Evolutionary conservation across 192 early-diverging fungal genomes (phyloP), one percentile per base, ranked within the genome.

Genomic region (Coemansia sp.): DNA sequence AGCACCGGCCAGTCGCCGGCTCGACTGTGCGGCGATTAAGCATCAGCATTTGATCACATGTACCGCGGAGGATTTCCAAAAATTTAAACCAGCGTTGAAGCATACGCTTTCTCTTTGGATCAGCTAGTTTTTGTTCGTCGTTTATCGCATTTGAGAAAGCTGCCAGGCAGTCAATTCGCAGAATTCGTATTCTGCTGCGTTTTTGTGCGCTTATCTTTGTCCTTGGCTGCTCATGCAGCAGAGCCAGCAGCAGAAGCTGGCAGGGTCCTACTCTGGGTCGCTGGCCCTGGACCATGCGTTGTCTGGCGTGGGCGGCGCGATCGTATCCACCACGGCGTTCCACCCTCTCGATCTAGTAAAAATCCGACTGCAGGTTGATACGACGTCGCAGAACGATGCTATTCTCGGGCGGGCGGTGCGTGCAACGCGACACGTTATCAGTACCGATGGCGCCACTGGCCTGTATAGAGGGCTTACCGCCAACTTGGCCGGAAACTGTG

Each of bases 311-410:
- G 74, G 80, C 19, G 94, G 93, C 1, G 94, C 92, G 11, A 70
- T 87, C 4, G 81, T 85, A 10, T 89, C 91, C 11, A 97, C 96
- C 0, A 73, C 80, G 4, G 50, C 82, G 19, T 79, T 97, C 40
- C 94, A 96, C 61, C 96, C 94, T 20, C 63, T 99, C n/a, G 96
- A 99, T 72, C 65, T 97, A 22, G 79, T 99, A 39, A 99, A 99
- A 58, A 92, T 87, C 9, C 76, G 91, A 26, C 82, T 95, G 47
- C 94, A 97, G 82, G 83, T 84, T n/a, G 86, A 86, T 34, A 81
- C 81, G 14, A 50, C 83, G 2, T 53, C 67, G 29, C 69, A 67
- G 15, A 58, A 62, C 9, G 59, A 79, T 23, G 84, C 80, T 1
- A 43, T 78, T 4, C 55, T 88, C 15, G 88, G 87, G 29, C 86